These are phyloP conservation scores for Scytalidium sp. DNA, from an alignment of 2,329 filamentous ascomycete genomes.

Conservation along the genomic window DNA sequence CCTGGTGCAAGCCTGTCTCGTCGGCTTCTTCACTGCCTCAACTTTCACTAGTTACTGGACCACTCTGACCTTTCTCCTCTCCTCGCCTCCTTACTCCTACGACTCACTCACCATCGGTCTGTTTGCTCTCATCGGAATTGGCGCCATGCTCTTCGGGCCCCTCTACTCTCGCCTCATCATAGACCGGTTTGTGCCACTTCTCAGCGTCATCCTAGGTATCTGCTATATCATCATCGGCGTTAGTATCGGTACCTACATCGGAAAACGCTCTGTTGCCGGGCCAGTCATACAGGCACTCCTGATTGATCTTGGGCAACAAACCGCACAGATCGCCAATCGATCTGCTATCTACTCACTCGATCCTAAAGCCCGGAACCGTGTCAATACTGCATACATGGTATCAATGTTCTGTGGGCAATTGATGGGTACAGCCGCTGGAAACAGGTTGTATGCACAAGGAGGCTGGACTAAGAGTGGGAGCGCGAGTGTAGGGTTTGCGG, in stretches of 20 bases:
- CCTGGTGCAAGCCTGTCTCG: constrained; percentile 66
- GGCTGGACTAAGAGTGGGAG: constrained; percentile 57
- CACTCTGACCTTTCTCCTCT: constrained; percentile 75
- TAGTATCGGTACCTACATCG: constrained; percentile 66
- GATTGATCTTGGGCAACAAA: constrained; percentile 71
- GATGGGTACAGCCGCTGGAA: constrained; percentile 61
- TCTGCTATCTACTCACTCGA: constrained; percentile 68
- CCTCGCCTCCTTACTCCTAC: constrained; percentile 67
- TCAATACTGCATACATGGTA: constrained; percentile 84
- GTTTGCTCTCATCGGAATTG: constrained; percentile 75
- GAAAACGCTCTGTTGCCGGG: constrained; percentile 63
- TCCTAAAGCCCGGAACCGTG: constrained; percentile 67
- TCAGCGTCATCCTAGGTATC: constrained; percentile 64
- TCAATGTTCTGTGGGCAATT: constrained; percentile 72
- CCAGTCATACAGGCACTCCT: constrained; percentile 70
- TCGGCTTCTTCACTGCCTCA: constrained; percentile 59
- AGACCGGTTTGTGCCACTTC: constrained; percentile 65
- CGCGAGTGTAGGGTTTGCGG: constrained; percentile 52
- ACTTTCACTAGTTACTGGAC: constrained; percentile 71
- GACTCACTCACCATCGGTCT: constrained; percentile 67
- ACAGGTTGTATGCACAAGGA: constrained; percentile 49
- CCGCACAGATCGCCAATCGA: constrained; percentile 70
- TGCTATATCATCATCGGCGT: constrained; percentile 58
- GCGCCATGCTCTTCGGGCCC: constrained; percentile 64
- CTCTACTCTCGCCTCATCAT: constrained; percentile 69